Conservation (phyloP, 2,329 filamentous ascomycete species). For the Monilinia polystroma region DNA sequence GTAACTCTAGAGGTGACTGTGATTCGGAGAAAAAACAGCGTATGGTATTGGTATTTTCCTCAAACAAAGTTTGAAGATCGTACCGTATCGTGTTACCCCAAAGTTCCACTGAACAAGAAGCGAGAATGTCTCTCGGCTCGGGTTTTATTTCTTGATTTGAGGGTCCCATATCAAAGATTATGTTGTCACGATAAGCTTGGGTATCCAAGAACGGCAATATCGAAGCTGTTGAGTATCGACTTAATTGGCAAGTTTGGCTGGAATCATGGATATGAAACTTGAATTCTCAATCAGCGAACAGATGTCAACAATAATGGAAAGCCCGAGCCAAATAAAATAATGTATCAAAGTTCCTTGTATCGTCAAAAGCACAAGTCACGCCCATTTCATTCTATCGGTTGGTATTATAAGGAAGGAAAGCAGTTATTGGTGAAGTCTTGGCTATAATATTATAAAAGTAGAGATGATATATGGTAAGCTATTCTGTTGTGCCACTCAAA, state of each 20-base stretch:
- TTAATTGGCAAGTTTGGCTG: background rate
- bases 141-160: background rate
- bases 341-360: background rate
- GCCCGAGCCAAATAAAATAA: too few species aligned
- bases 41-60: background rate
- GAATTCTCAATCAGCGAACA: background rate
- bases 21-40: background rate
- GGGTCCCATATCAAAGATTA: background rate
- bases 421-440: background rate
- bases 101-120: conserved; percentile 1
- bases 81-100: background rate
- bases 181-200: background rate
- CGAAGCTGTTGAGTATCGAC: background rate
- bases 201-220: background rate
- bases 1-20: background rate
- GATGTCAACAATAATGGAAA: background rate
- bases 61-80: background rate
- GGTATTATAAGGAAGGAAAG: background rate
- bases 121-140: background rate
- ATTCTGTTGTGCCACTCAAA: too few species aligned
- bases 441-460: background rate
- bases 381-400: background rate
- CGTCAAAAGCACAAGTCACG: background rate
- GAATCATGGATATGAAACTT: background rate
- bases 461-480: too few species aligned